These are phyloP conservation scores for Akanthomyces dipterigenus DNA, from an alignment of 2,329 filamentous ascomycete species.

Conservation along the genomic window DNA sequence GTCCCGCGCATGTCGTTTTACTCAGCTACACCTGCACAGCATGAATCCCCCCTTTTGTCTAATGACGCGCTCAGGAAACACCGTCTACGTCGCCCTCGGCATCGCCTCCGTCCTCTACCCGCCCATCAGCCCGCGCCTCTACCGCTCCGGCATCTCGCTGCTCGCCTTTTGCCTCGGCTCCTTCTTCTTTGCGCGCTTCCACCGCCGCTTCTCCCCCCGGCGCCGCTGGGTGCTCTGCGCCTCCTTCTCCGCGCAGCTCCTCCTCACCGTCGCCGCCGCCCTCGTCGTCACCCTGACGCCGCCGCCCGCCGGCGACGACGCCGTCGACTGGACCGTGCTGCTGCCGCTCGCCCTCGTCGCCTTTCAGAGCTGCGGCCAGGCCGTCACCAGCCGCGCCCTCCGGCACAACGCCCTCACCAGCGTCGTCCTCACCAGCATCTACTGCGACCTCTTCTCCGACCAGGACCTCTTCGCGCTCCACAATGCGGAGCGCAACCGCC, in stretches of 20 bases:
- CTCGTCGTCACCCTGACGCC: constrained; percentile 44
- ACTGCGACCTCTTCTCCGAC: constrained; percentile 73
- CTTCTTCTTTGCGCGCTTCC: constrained; percentile 62
- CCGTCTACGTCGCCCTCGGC: constrained; percentile 70
- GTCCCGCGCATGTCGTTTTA: too few relatives aligned
- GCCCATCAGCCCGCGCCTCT: constrained; percentile 23
- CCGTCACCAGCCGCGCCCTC: constrained; percentile 64
- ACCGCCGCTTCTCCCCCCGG: constrained; percentile 54
- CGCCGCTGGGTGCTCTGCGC: constrained; percentile 58
- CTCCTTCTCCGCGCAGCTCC: constrained; percentile 49
- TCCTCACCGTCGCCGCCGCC: constrained; percentile 45
- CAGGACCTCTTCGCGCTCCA: constrained; percentile 36
- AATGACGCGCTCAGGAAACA: constrained; percentile 65
- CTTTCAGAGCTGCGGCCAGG: constrained; percentile 73
- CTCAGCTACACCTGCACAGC: too few relatives aligned
- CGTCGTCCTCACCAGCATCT: constrained; percentile 74
- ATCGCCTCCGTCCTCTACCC: constrained; percentile 46
- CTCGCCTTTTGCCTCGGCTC: constrained; percentile 65
- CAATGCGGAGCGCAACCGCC: constrained; percentile 45
- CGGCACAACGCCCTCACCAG: constrained; percentile 66
- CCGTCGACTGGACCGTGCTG: constrained; percentile 52
- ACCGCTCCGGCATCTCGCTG: constrained; percentile 64
- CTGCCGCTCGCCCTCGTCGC: constrained; percentile 63
- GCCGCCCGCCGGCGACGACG: constrained; percentile 30
- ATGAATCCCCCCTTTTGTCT: too few relatives aligned